Percentiles rank a stretch among this genome's conserved stretches.
These are phyloP conservation scores for Penicillium oxalicum DNA, from an alignment of 2,329 filamentous ascomycete genomes.

Conservation along the genomic window DNA sequence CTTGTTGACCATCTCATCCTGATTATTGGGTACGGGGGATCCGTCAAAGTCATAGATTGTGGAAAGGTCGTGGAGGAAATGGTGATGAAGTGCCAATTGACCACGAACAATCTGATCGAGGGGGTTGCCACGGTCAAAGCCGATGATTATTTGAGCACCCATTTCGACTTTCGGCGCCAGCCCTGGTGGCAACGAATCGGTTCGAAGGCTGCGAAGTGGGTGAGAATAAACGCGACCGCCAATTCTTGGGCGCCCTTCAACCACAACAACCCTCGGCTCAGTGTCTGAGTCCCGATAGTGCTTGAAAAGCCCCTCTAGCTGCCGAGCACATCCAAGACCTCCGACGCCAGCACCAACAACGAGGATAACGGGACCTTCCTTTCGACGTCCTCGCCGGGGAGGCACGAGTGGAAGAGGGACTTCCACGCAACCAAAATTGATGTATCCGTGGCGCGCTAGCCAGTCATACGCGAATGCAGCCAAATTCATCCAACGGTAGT, in stretches of 20 bases:
- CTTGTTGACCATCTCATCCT: constrained; percentile 79
- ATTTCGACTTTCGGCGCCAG: constrained; percentile 81
- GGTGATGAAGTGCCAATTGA: constrained; percentile 81
- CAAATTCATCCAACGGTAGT: constrained; percentile 80
- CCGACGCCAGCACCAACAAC: constrained; percentile 93
- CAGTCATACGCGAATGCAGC: constrained; percentile 88
- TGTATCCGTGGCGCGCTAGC: constrained; percentile 84
- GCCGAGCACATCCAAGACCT: constrained; percentile 83
- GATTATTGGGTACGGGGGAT: constrained; percentile 63
- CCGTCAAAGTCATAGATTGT: constrained; percentile 74
- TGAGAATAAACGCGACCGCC: constrained; percentile 93
- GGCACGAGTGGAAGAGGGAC: constrained; percentile 47
- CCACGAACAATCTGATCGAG: constrained; percentile 85
- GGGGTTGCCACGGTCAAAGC: constrained; percentile 92
- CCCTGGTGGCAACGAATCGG: constrained; percentile 46
- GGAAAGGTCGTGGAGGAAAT: constrained; percentile 70
- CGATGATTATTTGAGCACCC: constrained; percentile 97
- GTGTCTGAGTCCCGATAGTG: constrained; percentile 68
- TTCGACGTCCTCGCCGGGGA: constrained; percentile 38
- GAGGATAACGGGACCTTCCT: constrained; percentile 65
- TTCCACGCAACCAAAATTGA: constrained; percentile 91
- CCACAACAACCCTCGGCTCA: constrained; percentile 65
- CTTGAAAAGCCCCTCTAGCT: constrained; percentile 76
- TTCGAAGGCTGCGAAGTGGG: constrained; percentile 55
- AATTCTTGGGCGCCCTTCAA: constrained; percentile 82